Base-by-base conservation (phyloP, 306 rosid species). In the Medicago lupulina region DNA sequence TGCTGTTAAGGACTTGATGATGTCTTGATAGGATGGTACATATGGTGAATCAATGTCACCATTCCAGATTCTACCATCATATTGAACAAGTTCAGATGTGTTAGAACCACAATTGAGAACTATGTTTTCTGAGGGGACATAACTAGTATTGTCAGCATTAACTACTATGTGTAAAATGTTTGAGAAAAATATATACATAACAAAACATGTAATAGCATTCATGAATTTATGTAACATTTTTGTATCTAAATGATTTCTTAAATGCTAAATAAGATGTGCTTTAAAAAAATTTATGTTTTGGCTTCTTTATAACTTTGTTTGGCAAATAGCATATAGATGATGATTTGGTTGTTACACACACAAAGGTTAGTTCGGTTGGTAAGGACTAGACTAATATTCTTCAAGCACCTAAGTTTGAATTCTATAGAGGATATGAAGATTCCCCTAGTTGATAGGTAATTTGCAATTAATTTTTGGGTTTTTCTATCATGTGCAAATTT, bases 61-160 rank as follows among this genome's bases (percentile, higher is more conserved):
- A 36, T 5, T 60, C 85, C 83, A 84, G 70, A 21, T 67, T 61
- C 85, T 67, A 2, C 82, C 87, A 53, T 80, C 80, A 46, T 76
- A 60, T 51, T 59, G 36, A 7, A 44, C 55, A 68, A 54, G 38
- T 44, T 72, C 14, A 6, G 80, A 61, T 21, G 71, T 44, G 54
- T 8, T 23, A 9, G 80, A 76, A 5, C 87, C 87, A 4, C 87
- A 84, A 47, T 68, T 80, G 46, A 84, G 74, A 51, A 71, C 75
- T 11, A 76, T 73, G 78, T 76, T 84, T 70, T 80, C 85, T 18
- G 62, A 19, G 34, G 85, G 82, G 25, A 36, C 43, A 67, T 76
- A 73, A 62, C 31, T 80, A 15, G 13, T 8, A 4, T n/a, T 34
- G 47, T 83, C 47, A 39, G 80, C 82, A 50, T 7, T 14, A 50